These are phyloP conservation scores for Cystofilobasidium bisporidii DNA, from an alignment of 768 basidiomycete genomes.

Conservation along the genomic window DNA sequence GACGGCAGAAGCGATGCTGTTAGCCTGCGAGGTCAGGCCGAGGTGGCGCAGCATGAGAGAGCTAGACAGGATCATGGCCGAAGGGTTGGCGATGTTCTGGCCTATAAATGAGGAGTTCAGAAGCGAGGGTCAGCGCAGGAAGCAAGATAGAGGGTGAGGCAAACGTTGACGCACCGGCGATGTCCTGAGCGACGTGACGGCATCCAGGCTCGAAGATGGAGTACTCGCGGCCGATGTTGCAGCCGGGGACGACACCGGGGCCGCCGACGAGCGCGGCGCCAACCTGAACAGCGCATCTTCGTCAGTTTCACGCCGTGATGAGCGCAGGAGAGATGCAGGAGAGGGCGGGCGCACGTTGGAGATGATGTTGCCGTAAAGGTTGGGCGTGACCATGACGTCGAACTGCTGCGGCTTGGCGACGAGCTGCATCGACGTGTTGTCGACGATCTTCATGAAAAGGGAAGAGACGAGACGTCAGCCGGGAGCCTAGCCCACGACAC, in stretches of 20 bases:
- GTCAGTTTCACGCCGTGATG: too few species aligned
- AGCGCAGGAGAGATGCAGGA: background rate
- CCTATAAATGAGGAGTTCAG: too few species aligned
- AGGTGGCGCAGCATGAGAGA: conserved; percentile 43
- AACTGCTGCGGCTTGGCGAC: conserved; percentile 93
- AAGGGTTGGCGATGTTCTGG: conserved; percentile 45
- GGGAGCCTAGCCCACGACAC: too few species aligned
- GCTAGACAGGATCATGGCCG: conserved; percentile 43
- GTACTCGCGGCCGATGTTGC: conserved; percentile 97
- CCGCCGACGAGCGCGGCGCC: conserved; percentile 97
- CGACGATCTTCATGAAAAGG: conserved; percentile 53
- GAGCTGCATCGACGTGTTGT: conserved; percentile 81
- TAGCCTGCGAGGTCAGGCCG: conserved; percentile 76
- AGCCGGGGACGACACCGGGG: conserved; percentile 93
- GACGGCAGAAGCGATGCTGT: conserved; percentile 81
- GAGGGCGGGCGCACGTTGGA: conserved; percentile 51
- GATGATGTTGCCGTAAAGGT: conserved; percentile 86
- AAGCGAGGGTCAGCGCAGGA: too few species aligned
- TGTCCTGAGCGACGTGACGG: conserved; percentile 45
- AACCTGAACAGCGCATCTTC: conserved; percentile 43
- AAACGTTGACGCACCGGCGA: too few species aligned
- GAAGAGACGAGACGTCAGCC: too few species aligned
- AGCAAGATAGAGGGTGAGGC: too few species aligned
- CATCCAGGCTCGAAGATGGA: conserved; percentile 98
- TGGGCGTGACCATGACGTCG: conserved; percentile 99